These are phyloP conservation scores for Leptographium galeiforme DNA, from an alignment of 2,329 filamentous ascomycete species.

Conservation along the genomic window DNA sequence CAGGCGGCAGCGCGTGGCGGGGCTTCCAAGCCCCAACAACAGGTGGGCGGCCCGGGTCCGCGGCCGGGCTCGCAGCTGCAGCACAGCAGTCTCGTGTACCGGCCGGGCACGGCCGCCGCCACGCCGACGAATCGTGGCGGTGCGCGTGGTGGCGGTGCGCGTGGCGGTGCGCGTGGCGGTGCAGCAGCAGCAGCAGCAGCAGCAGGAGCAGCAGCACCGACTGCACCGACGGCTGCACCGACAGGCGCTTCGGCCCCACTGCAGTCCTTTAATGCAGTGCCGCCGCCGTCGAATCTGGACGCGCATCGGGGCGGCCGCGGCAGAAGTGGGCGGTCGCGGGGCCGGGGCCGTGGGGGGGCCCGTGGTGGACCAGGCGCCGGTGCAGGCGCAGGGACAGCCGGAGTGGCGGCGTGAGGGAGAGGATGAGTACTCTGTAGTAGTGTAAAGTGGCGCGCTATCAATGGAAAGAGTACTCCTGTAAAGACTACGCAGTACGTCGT, in stretches of 20 bases:
- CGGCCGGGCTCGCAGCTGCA: conserved; percentile 24
- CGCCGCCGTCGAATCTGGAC: conserved; percentile 46
- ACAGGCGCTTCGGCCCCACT: too few relatives aligned
- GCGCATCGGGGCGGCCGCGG: conserved; percentile 25
- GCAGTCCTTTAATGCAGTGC: conserved; percentile 38
- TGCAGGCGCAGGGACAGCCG: background rate
- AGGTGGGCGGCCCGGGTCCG: conserved; percentile 11
- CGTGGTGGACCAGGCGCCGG: background rate
- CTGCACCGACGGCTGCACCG: too few relatives aligned
- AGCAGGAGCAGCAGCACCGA: too few relatives aligned
- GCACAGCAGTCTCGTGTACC: conserved; percentile 40
- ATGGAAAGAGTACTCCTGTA: too few relatives aligned
- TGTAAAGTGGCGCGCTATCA: too few relatives aligned
- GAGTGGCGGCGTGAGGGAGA: background rate
- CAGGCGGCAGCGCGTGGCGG: conserved; percentile 11
- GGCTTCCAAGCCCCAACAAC: conserved; percentile 15
- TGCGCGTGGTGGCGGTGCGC: background rate
- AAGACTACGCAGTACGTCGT: too few relatives aligned
- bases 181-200: conserved; percentile 2
- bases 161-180: conserved; percentile 10
- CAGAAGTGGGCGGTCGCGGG: conserved; percentile 23
- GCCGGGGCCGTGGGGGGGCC: conserved; percentile 18
- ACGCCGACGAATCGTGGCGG: conserved; percentile 1
- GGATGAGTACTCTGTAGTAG: background rate
- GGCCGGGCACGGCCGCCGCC: conserved; percentile 14